A percentile compares a stretch with the other conserved stretches of the same genome.
Evolutionary conservation across 257 asterid genomes (phyloP).

Genomic region (Ocimum tenuiflorum): DNA sequence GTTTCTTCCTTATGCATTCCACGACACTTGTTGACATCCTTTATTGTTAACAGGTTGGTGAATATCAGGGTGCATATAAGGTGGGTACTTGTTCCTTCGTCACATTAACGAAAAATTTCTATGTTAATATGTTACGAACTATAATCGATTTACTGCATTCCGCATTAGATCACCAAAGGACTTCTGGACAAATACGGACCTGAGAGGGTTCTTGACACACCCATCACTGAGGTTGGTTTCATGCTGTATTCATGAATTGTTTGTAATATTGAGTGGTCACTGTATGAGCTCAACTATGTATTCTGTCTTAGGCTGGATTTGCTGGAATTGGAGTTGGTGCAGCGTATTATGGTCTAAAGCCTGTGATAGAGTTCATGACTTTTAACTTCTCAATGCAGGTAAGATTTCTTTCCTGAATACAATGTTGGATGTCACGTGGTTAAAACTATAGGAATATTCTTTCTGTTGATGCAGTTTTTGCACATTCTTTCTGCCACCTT

Average conservation of each 20-base stretch:
- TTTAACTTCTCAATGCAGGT: constrained; percentile 98
- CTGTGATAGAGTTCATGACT: constrained; percentile 89
- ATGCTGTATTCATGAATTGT: background rate
- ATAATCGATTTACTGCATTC: background rate
- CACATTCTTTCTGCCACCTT: background rate
- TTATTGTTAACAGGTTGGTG: constrained; percentile 69
- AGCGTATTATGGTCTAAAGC: constrained; percentile 86
- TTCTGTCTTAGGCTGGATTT: constrained; percentile 71
- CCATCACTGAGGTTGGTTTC: constrained; percentile 80
- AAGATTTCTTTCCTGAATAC: background rate
- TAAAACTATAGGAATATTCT: background rate
- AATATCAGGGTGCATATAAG: constrained; percentile 97
- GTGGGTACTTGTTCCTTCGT: constrained; percentile 31
- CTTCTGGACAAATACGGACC: constrained; percentile 90
- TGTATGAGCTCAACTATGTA: constrained; percentile 8
- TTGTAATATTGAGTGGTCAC: constrained; percentile 1
- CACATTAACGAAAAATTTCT: background rate
- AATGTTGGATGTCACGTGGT: background rate
- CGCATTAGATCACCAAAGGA: constrained; percentile 68
- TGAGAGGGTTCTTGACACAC: constrained; percentile 80
- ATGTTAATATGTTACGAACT: background rate
- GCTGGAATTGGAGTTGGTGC: constrained; percentile 96
- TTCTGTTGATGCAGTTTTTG: background rate
- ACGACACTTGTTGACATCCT: constrained; percentile 15
- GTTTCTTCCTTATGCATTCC: background rate